Conservation (phyloP, 164 flowering plant species). For the Piper betle region DNA sequence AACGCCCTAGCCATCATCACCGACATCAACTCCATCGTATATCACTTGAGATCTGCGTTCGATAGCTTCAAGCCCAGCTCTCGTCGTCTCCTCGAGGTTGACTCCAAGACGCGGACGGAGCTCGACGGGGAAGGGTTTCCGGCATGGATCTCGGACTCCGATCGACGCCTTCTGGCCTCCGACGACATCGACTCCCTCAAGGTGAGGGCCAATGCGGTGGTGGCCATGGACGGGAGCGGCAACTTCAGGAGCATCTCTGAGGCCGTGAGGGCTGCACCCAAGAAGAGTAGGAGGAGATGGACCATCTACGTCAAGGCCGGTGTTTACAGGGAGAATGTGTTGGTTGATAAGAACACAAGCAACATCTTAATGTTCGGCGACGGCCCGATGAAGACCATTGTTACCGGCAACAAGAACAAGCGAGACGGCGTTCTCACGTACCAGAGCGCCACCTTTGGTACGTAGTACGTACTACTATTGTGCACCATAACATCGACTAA, state of each 20-base stretch:
- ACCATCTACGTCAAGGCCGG: slow-evolving; percentile 52
- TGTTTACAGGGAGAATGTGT: slow-evolving; percentile 34
- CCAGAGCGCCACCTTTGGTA: slow-evolving; percentile 42
- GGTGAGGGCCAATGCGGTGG: slow-evolving; percentile 33
- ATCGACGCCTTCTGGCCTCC: slow-evolving; percentile 26
- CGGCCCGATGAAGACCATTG: slow-evolving; percentile 41
- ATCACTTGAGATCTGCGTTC: slow-evolving; percentile 11
- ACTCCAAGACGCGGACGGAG: slow-evolving; percentile 1
- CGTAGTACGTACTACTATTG: slow-evolving; percentile 12
- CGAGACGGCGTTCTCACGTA: slow-evolving; percentile 19
- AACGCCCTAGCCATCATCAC: slow-evolving; percentile 23
- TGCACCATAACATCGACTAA: too few relatives aligned
- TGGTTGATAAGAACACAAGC: slow-evolving; percentile 15
- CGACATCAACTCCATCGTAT: slow-evolving; percentile 17
- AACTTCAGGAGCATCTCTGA: slow-evolving; percentile 31
- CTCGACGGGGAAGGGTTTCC: slow-evolving; percentile 18
- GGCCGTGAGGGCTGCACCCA: slow-evolving; percentile 41
- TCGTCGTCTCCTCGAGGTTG: slow-evolving; percentile 11
- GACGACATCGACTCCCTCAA: background rate
- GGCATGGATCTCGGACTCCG: slow-evolving; percentile 22
- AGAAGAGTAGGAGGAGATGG: slow-evolving; percentile 23
- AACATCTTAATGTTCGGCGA: slow-evolving; percentile 58
- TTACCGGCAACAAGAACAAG: slow-evolving; percentile 29
- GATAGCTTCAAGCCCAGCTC: background rate
- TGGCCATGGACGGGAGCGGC: slow-evolving; percentile 48